Conservation (phyloP, 83 land plant genomes). For the Picea abies region DNA sequence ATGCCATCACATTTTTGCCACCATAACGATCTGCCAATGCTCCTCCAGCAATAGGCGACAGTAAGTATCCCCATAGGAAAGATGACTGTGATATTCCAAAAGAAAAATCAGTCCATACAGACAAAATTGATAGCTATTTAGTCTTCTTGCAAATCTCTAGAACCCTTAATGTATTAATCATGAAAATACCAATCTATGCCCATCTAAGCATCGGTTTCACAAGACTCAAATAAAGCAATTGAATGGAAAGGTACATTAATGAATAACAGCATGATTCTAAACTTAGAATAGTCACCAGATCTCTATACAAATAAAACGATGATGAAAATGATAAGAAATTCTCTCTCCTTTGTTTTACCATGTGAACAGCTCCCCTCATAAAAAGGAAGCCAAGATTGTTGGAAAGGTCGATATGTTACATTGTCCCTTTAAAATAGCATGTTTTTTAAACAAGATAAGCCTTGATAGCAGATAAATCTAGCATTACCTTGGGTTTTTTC, state of each 20-base stretch:
- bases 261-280: background rate
- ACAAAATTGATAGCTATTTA: background rate
- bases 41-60: slow-evolving; percentile 90
- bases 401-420: too few relatives aligned
- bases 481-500: background rate
- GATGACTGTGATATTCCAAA: slow-evolving; percentile 70
- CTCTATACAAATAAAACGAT: background rate
- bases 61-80: slow-evolving; percentile 95
- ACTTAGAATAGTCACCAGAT: background rate
- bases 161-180: background rate
- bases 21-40: slow-evolving; percentile 87
- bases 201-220: too few relatives aligned
- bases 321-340: background rate
- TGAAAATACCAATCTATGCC: background rate
- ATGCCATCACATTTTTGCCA: slow-evolving; percentile 85
- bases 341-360: background rate
- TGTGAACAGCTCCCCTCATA: background rate
- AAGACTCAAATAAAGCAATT: background rate
- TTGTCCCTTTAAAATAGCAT: background rate
- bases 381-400: too few relatives aligned
- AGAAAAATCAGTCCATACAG: background rate
- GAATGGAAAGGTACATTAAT: background rate
- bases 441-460: background rate
- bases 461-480: background rate
- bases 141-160: background rate